Base-by-base conservation (phyloP, 2,329 filamentous ascomycete genomes). In the Alternaria brassicae region DNA sequence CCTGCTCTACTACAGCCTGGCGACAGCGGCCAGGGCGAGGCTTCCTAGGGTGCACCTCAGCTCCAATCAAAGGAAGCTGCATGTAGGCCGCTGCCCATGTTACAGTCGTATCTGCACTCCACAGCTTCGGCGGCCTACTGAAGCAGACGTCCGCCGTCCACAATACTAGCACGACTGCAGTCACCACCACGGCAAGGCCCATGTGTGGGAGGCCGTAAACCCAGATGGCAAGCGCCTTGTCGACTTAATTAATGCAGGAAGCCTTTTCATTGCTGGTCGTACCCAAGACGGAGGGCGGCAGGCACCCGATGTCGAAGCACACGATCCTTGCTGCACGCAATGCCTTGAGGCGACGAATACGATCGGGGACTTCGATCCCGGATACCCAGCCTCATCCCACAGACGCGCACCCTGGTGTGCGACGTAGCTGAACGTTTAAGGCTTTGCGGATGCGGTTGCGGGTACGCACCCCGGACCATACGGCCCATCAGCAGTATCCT, bases 241-340 rank as follows among this genome's bases (percentile, higher is more conserved):
- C 12, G 17, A 23, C 15, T 36, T 56, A 41, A 48, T 42, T 25
- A 17, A 48, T 50, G 34, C 28, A 44, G 27, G 41, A 47, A 42
- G 13, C 37, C 21, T 51, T 28, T n/a, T 41, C 30, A 51, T 61
- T 23, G 45, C 28, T 19, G 34, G 58, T 61, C 50, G 25, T 30
- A 58, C 51, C 8, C 15, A 42, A 27, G 40, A 19, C 41, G 48
- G 41, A 39, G 42, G 49, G 37, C 30, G 36, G 48, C 51, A 36
- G 21, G 25, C 27, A 58, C 52, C 55, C 61, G 58, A 32, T 40
- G 28, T 44, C 21, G 41, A 52, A 60, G 37, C 56, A 49, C 32
- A 61, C n/a, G 37, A 21, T 28, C 45, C 19, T 25, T 39, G 47
- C 30, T 42, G 51, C 47, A 44, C 41, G 34, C 42, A 32, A 53